These are phyloP conservation scores for Phytophthora foliorum DNA, from an alignment of 352 stramenopile species.

Conservation along the genomic window DNA sequence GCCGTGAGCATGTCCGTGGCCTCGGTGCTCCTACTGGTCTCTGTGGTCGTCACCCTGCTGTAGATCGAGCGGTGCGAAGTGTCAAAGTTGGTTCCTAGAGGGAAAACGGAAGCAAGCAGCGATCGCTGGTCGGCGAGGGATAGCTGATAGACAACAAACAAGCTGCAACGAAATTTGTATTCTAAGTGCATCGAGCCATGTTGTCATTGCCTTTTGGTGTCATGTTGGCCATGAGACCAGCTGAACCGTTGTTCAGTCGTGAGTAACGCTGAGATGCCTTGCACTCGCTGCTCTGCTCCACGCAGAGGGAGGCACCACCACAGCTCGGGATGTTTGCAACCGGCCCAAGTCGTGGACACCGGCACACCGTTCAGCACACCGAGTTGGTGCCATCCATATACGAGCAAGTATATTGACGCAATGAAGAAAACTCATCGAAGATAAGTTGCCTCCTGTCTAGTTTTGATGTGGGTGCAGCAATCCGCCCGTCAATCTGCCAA, in stretches of 20 bases:
- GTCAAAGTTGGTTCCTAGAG: background rate
- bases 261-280: slow-evolving; percentile 16
- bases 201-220: background rate
- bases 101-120: slow-evolving; percentile 9
- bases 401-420: background rate
- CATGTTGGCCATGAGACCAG: background rate
- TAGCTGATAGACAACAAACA: slow-evolving; percentile 36
- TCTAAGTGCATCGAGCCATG: slow-evolving; percentile 9
- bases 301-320: background rate
- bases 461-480: slow-evolving; percentile 1
- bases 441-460: background rate
- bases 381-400: too few relatives aligned
- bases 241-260: background rate
- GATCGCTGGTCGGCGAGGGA: slow-evolving; percentile 11
- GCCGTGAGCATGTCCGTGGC: slow-evolving; percentile 17
- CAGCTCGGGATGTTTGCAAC: background rate
- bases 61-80: slow-evolving; percentile 8
- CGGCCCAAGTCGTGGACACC: slow-evolving; percentile 2
- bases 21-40: slow-evolving; percentile 25
- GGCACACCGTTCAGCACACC: background rate
- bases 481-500: too few relatives aligned
- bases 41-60: slow-evolving; percentile 9
- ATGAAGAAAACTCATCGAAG: background rate
- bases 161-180: slow-evolving; percentile 33
- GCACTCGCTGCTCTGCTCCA: too few relatives aligned